Base-by-base conservation (phyloP, 176 grass and related monocot genomes). In the Chrysopogon serrulatus region DNA sequence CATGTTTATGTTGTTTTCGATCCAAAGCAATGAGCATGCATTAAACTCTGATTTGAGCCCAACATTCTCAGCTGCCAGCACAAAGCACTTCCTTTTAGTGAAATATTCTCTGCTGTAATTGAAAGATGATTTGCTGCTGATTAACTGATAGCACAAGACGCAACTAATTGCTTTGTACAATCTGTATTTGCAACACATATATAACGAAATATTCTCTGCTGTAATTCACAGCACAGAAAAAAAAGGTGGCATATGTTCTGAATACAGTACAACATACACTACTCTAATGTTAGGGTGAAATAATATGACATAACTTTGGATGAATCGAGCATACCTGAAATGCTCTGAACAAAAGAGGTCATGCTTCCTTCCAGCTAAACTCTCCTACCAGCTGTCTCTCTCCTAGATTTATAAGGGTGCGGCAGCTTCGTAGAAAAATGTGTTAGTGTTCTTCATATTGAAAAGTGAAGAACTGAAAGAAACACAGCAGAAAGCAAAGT, bases 311-410 rank as follows among this genome's bases (percentile, higher is more conserved):
- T 24, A 28, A 56, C 53, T 63, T 9, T 61, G 1, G 47, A 47
- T 34, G 51, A 56, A 64, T 71, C 26, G 65, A 51, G 4, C 51
- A 71, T 77, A 90, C 88, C 83, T 82, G 88, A 77, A 71, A 77
- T 78, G 56, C 9, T 60, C 21, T 86, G 78, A 5, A 64, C 83
- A 3, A 43, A 27, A 10, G 83, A 90, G 44, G 88, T 82, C 88
- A 86, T 90, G 78, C 13, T 65, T n/a, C 42, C 23, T 66, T 78
- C 4, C 17, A n/a, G n/a, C n/a, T n/a, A n/a, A n/a, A n/a, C n/a
- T n/a, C n/a, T n/a, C n/a, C n/a, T n/a, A n/a, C n/a, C n/a, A n/a
- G n/a, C n/a, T n/a, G n/a, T n/a, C n/a, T n/a, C n/a, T n/a, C n/a
- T n/a, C n/a, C n/a, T n/a, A n/a, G n/a, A n/a, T n/a, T n/a, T n/a